A percentile compares a stretch with the other conserved stretches of the same genome.
These are phyloP conservation scores for Solanum okadae DNA, from an alignment of 257 asterid species.

Conservation along the genomic window DNA sequence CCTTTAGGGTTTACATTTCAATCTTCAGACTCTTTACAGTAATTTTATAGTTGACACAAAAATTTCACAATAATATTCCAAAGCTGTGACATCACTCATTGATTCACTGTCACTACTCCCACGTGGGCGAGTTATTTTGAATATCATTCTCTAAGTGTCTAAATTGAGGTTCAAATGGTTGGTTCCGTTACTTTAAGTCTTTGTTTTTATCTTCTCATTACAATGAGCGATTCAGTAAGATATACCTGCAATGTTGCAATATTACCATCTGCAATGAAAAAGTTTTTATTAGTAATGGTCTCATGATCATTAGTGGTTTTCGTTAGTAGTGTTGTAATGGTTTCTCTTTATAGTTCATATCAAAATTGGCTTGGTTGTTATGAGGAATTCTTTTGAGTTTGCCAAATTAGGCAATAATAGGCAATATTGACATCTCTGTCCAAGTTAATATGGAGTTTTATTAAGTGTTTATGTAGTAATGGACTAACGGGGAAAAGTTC, in stretches of 20 bases:
- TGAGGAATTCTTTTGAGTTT: not conserved
- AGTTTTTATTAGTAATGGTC: not conserved
- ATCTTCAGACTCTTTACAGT: not conserved
- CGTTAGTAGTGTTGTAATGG: not conserved
- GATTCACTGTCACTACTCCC: not conserved
- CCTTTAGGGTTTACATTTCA: not conserved
- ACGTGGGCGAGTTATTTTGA: not conserved
- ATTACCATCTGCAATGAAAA: too few relatives aligned
- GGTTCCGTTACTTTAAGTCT: not conserved
- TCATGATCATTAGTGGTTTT: too few relatives aligned
- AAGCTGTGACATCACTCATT: not conserved
- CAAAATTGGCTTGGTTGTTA: not conserved
- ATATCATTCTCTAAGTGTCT: not conserved
- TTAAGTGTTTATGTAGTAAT: too few relatives aligned
- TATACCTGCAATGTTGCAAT: not conserved
- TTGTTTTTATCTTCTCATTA: not conserved
- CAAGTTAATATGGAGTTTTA: too few relatives aligned
- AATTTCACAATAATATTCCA: too few relatives aligned
- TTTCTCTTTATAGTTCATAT: not conserved
- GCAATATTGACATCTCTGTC: too few relatives aligned
- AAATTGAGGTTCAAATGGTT: not conserved
- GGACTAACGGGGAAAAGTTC: too few relatives aligned
- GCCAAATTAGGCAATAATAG: too few relatives aligned
- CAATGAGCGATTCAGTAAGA: not conserved
- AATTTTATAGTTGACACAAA: not conserved